Evolutionary conservation across 1,284 basidiomycete species (phyloP).

Genomic region (Trichosporon coremiiforme): DNA sequence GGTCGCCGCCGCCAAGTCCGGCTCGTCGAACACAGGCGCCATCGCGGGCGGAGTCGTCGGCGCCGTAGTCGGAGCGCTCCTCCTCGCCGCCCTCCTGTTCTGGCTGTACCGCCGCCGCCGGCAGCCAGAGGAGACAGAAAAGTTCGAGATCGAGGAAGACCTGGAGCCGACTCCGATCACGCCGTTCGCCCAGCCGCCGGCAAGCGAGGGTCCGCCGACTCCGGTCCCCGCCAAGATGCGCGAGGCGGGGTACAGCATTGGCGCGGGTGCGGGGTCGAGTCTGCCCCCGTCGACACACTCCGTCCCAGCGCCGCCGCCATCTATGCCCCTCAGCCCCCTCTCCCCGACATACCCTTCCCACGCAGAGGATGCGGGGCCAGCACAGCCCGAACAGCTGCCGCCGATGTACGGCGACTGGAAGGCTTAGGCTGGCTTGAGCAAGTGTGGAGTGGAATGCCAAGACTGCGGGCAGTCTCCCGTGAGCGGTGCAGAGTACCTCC

Average conservation of each 20-base stretch:
- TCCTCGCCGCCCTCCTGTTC: background rate
- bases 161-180: background rate
- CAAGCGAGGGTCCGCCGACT: background rate
- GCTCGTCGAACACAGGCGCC: background rate
- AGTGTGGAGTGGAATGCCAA: too few relatives aligned
- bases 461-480: too few relatives aligned
- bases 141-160: slow-evolving; percentile 6
- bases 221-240: background rate
- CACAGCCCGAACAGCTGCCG: background rate
- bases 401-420: slow-evolving; percentile 9
- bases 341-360: background rate
- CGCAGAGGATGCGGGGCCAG: background rate
- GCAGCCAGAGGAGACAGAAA: background rate
- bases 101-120: background rate
- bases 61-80: background rate
- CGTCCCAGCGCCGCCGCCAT: background rate
- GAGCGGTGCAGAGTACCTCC: too few relatives aligned
- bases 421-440: too few relatives aligned
- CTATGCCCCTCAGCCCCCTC: background rate
- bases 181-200: background rate
- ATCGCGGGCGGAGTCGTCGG: background rate
- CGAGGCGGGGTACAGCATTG: background rate
- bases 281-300: background rate
- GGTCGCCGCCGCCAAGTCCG: background rate
- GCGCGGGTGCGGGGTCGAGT: too few relatives aligned